phyloP scores from a whole-genome alignment of 2,329 filamentous ascomycete genomes.

The Falciphora oryzae region DNA sequence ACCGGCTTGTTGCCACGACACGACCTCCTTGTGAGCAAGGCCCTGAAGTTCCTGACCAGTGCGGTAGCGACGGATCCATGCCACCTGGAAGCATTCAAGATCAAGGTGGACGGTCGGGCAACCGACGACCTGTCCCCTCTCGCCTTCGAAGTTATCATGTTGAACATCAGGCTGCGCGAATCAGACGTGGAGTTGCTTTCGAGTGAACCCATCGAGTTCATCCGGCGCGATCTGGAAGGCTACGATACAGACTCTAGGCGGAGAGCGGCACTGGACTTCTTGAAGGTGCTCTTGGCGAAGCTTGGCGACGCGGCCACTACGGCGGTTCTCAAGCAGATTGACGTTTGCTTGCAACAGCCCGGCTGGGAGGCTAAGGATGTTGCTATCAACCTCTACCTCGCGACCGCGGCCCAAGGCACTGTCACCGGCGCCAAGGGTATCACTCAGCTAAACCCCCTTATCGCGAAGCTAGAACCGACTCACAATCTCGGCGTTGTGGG shows the following conservation, averaged over 20 bases:
- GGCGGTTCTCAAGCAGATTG: constrained; percentile 83
- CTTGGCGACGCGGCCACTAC: constrained; percentile 59
- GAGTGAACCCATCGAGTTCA: constrained; percentile 98
- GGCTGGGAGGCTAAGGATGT: constrained; percentile 99
- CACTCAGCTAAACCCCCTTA: constrained; percentile 77
- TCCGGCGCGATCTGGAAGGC: constrained; percentile 87
- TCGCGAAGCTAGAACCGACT: constrained; percentile 31
- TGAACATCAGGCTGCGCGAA: constrained; percentile 86
- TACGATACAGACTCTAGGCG: constrained; percentile 92
- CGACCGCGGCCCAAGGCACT: constrained; percentile 86
- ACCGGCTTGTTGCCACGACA: constrained; percentile 87
- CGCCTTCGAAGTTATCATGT: constrained; percentile 63
- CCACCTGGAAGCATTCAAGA: constrained; percentile 81
- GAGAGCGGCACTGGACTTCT: constrained; percentile 89
- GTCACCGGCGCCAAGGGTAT: constrained; percentile 86
- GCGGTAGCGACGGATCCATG: constrained; percentile 73
- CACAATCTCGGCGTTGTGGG: constrained; percentile 64
- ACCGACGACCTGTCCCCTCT: neutral
- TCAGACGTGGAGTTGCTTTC: constrained; percentile 95
- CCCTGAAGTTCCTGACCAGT: constrained; percentile 80
- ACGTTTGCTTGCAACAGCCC: constrained; percentile 72
- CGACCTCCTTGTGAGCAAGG: constrained; percentile 89
- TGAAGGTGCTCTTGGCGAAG: constrained; percentile 75
- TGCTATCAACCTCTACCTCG: constrained; percentile 92
- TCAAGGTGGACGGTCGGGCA: neutral